A percentile compares a stretch with the other conserved stretches of the same genome.
Conservation (phyloP, 306 rosid species). For the Prunus padus region DNA sequence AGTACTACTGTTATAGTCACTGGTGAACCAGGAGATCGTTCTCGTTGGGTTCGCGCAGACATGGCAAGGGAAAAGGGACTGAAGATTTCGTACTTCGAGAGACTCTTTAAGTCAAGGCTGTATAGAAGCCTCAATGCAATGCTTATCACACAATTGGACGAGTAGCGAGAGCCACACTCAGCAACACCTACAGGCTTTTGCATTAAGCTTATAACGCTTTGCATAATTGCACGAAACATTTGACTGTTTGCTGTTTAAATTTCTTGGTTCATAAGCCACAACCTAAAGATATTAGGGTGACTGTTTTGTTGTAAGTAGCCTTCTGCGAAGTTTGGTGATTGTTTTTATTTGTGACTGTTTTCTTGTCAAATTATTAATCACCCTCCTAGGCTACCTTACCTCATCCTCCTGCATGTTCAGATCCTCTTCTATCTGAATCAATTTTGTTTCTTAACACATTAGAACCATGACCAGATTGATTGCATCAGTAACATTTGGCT, state of each 20-base stretch:
- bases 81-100: conserved; percentile 26
- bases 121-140: not conserved
- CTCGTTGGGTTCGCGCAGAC: conserved; percentile 24
- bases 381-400: no score
- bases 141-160: not conserved
- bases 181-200: not conserved
- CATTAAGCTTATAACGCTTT: no score
- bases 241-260: no score
- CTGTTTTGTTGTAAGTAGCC: no score
- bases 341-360: no score
- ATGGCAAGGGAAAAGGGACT: conserved; percentile 30
- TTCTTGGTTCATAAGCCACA: no score
- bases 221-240: no score
- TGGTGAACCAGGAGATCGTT: conserved; percentile 10
- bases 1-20: conserved; percentile 34
- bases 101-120: conserved; percentile 14
- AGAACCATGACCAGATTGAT: not conserved
- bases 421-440: no score
- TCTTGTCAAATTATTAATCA: no score
- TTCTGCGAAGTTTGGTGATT: no score
- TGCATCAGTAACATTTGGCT: not conserved
- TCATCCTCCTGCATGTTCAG: no score
- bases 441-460: not conserved
- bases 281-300: no score
- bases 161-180: not conserved